phyloP scores from a whole-genome alignment of 805 yeast genomes.

The Metschnikowia corniflorae region DNA sequence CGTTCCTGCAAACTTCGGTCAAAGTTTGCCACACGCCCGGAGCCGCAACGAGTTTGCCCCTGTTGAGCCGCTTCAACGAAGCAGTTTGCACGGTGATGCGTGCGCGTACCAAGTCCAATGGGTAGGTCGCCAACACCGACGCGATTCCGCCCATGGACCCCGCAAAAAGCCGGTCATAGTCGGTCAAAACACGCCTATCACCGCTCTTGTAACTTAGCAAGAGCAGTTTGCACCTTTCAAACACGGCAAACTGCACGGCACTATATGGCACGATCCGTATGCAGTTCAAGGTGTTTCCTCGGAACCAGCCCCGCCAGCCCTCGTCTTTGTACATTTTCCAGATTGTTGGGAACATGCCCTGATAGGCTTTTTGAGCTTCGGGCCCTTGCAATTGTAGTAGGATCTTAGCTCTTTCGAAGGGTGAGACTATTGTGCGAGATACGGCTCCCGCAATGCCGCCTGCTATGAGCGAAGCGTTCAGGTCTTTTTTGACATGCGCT shows the following conservation, averaged over 20 bases:
- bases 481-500: constrained; percentile 40
- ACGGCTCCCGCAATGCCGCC: constrained; percentile 80
- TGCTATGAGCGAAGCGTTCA: constrained; percentile 60
- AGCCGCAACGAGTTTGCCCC: constrained; percentile 48
- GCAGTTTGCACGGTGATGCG: constrained; percentile 90
- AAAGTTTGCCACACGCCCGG: constrained; percentile 70
- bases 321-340: constrained; percentile 80
- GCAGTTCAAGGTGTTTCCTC: constrained; percentile 92
- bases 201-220: constrained; percentile 24
- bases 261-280: constrained; percentile 88
- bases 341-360: constrained; percentile 76
- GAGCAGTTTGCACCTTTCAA: constrained; percentile 55
- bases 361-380: constrained; percentile 44
- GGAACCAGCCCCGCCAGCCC: constrained; percentile 83
- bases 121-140: constrained; percentile 83
- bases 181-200: constrained; percentile 37
- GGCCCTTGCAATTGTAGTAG: constrained; percentile 83
- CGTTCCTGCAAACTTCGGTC: constrained; percentile 57
- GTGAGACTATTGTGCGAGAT: constrained; percentile 89
- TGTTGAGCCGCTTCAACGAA: constrained; percentile 44
- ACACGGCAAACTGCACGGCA: constrained; percentile 89
- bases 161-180: constrained; percentile 59
- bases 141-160: constrained; percentile 82
- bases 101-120: constrained; percentile 87
- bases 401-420: constrained; percentile 92